A percentile compares a stretch with the other conserved stretches of the same genome.
phyloP scores from a whole-genome alignment of 139 green algal species.

The Chlamydomonas eustigma region DNA sequence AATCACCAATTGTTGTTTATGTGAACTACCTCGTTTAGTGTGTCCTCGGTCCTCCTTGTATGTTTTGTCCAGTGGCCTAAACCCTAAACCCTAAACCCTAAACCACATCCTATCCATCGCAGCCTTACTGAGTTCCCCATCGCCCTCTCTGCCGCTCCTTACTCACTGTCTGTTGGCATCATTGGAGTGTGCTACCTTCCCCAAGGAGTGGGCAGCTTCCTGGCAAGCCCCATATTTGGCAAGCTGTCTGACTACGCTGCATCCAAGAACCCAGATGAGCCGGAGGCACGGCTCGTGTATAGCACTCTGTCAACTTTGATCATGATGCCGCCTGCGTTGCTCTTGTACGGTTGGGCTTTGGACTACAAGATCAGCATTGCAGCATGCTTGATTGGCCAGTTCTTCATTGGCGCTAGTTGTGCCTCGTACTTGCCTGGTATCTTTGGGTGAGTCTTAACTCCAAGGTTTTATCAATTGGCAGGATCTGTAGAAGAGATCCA shows the following conservation, averaged over 20 bases:
- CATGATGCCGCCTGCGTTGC: neutral
- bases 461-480: too few relatives aligned
- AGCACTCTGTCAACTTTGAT: neutral
- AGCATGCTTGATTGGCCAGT: neutral
- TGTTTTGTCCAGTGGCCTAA: too few relatives aligned
- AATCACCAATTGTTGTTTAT: too few relatives aligned
- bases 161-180: neutral
- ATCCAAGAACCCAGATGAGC: neutral
- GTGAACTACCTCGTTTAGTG: too few relatives aligned
- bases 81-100: neutral
- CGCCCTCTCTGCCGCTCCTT: neutral
- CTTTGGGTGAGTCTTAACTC: neutral
- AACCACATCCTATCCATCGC: too few relatives aligned
- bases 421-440: neutral
- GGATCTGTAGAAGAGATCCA: too few relatives aligned
- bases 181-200: neutral
- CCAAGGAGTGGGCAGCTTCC: conserved; percentile 2
- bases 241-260: conserved; percentile 1
- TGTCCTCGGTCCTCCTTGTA: too few relatives aligned
- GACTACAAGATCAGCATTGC: neutral
- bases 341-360: conserved; percentile 6
- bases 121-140: neutral
- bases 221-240: conserved; percentile 10
- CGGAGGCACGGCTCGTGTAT: neutral
- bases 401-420: conserved; percentile 9